Conservation (phyloP, 2,329 filamentous ascomycete species). For the Rhynchosporium graminicola region DNA sequence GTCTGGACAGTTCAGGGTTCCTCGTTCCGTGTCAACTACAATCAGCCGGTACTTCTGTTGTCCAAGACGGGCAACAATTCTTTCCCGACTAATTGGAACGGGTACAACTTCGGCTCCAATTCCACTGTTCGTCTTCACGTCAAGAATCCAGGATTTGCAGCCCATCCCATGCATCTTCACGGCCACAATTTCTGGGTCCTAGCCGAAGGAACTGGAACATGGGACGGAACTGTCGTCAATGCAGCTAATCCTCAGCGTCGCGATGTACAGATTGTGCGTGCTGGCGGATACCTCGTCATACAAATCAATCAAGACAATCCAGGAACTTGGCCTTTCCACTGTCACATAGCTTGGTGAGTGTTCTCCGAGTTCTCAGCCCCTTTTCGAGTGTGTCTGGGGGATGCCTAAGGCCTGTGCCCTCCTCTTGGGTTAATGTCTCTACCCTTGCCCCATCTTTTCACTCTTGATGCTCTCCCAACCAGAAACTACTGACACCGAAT, state of each 20-base stretch:
- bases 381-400: too few relatives aligned
- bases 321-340: conserved; percentile 54
- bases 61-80: conserved; percentile 52
- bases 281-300: conserved; percentile 46
- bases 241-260: conserved; percentile 52
- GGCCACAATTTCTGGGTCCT: conserved; percentile 72
- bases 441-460: too few relatives aligned
- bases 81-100: conserved; percentile 56
- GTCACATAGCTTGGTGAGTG: conserved; percentile 49
- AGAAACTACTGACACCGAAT: too few relatives aligned
- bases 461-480: too few relatives aligned
- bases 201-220: conserved; percentile 48
- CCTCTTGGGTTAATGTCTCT: too few relatives aligned
- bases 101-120: conserved; percentile 54
- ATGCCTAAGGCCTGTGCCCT: too few relatives aligned
- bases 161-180: conserved; percentile 70
- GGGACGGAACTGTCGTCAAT: conserved; percentile 41
- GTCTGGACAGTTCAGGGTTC: conserved; percentile 53
- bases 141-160: conserved; percentile 48
- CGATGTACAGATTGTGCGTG: conserved; percentile 51
- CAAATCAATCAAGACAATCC: conserved; percentile 53
- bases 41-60: conserved; percentile 57
- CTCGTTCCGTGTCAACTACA: conserved; percentile 59
- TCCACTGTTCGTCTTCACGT: conserved; percentile 58
- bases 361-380: too few relatives aligned